A percentile compares a stretch with the other conserved stretches of the same genome.
Conservation (phyloP, 2,329 filamentous ascomycete genomes). For the Fusarium devonianum region DNA sequence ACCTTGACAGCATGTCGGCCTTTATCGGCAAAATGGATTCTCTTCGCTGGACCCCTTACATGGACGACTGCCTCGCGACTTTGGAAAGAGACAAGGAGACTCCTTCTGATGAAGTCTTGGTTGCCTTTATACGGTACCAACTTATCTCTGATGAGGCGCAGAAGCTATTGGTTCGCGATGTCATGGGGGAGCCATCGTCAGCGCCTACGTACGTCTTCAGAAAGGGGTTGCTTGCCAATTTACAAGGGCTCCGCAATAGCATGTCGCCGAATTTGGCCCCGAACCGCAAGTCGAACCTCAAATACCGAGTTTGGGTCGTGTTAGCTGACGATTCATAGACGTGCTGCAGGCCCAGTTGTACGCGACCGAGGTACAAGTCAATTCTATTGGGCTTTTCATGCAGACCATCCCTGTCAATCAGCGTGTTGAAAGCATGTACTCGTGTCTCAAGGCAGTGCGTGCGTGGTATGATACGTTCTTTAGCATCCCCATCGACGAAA, state of each 20-base stretch:
- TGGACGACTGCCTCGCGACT: conserved; percentile 62
- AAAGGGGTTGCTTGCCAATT: conserved; percentile 41
- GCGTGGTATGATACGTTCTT: conserved; percentile 50
- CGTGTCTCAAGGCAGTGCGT: conserved; percentile 46
- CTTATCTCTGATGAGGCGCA: conserved; percentile 51
- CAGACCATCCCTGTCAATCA: conserved; percentile 42
- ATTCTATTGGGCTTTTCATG: conserved; percentile 46
- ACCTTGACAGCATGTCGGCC: conserved; percentile 43
- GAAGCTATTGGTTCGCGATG: conserved; percentile 43
- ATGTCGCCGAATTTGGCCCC: conserved; percentile 36
- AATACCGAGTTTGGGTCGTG: too few species aligned
- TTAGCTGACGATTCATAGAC: conserved; percentile 34
- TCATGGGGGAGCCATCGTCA: conserved; percentile 37
- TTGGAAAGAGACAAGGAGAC: conserved; percentile 56
- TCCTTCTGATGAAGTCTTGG: conserved; percentile 58
- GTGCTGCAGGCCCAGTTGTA: conserved; percentile 43
- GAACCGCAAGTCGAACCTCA: conserved; percentile 38
- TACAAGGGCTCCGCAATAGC: conserved; percentile 39
- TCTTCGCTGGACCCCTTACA: conserved; percentile 64
- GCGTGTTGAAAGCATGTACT: conserved; percentile 48
- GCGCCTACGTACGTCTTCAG: conserved; percentile 46
- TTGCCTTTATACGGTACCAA: conserved; percentile 47
- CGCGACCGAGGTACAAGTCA: conserved; percentile 44
- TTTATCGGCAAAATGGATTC: conserved; percentile 58
- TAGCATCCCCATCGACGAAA: conserved; percentile 39